phyloP scores from a whole-genome alignment of 2,329 filamentous ascomycete genomes.

The Arthrobotrys sinensis region DNA sequence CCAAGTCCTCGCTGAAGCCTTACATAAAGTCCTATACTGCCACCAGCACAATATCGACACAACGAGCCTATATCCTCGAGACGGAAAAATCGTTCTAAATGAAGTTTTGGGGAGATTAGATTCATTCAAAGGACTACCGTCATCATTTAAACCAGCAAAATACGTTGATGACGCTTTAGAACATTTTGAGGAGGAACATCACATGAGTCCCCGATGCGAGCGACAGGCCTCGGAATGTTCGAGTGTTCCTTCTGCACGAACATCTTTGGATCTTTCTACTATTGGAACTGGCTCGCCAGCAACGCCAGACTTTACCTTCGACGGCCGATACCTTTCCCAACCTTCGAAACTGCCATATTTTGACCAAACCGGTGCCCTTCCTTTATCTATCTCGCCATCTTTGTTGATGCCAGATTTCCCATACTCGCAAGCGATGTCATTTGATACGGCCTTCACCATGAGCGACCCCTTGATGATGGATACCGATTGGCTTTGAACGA shows the following conservation, averaged over 20 bases:
- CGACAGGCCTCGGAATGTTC: slow-evolving; percentile 57
- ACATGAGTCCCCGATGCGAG: slow-evolving; percentile 51
- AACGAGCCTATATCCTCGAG: slow-evolving; percentile 46
- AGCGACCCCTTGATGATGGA: slow-evolving; percentile 59
- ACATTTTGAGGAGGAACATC: slow-evolving; percentile 54
- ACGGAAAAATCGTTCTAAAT: slow-evolving; percentile 57
- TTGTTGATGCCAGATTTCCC: slow-evolving; percentile 53
- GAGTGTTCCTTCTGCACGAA: slow-evolving; percentile 48
- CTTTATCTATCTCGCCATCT: slow-evolving; percentile 52
- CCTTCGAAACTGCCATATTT: slow-evolving; percentile 53
- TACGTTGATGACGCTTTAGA: slow-evolving; percentile 59
- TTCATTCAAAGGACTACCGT: slow-evolving; percentile 50
- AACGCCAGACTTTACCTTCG: slow-evolving; percentile 53
- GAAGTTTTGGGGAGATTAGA: slow-evolving; percentile 49
- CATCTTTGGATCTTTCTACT: slow-evolving; percentile 48
- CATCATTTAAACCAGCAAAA: slow-evolving; percentile 47
- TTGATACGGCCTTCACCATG: slow-evolving; percentile 54
- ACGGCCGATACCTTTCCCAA: slow-evolving; percentile 56
- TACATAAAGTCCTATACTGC: slow-evolving; percentile 57
- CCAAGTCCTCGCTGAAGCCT: slow-evolving; percentile 53
- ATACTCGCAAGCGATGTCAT: slow-evolving; percentile 49
- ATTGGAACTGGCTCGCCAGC: slow-evolving; percentile 44
- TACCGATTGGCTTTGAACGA: slow-evolving; percentile 50
- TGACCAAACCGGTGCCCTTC: slow-evolving; percentile 44
- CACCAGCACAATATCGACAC: slow-evolving; percentile 58